A percentile compares a stretch with the other conserved stretches of the same genome.
Conservation (phyloP, 2,329 filamentous ascomycete species). For the Talaromyces islandicus region DNA sequence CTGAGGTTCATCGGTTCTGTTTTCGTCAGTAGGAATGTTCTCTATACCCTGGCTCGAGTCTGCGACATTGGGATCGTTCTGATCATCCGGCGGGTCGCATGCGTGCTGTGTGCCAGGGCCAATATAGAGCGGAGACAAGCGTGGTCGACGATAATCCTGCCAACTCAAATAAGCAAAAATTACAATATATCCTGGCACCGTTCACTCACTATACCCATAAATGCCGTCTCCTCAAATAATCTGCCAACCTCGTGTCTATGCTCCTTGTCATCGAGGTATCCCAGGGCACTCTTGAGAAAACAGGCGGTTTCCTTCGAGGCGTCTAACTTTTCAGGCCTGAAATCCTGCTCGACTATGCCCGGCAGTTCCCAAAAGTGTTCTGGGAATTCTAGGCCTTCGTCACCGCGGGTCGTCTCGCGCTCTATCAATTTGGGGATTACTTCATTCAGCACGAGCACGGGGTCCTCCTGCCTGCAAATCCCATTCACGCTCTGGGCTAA, state of each 20-base stretch:
- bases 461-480: background rate
- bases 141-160: background rate
- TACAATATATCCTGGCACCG: background rate
- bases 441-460: constrained; percentile 1
- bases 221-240: constrained; percentile 15
- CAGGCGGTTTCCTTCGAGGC: constrained; percentile 17
- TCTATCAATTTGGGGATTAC: constrained; percentile 14
- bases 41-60: background rate
- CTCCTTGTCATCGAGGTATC: constrained; percentile 18
- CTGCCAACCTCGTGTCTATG: constrained; percentile 16
- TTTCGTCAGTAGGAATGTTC: background rate
- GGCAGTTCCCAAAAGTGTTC: constrained; percentile 25
- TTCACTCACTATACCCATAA: constrained; percentile 20
- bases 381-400: constrained; percentile 40
- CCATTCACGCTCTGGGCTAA: background rate
- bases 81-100: background rate
- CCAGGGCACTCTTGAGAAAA: constrained; percentile 22
- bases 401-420: constrained; percentile 31
- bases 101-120: background rate
- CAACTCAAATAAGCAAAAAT: background rate
- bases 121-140: constrained; percentile 6
- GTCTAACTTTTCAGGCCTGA: constrained; percentile 20
- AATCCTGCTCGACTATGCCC: constrained; percentile 12
- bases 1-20: background rate
- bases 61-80: background rate